These are phyloP conservation scores for Coniochaeta sp. DNA, from an alignment of 2,329 filamentous ascomycete species.

Conservation along the genomic window DNA sequence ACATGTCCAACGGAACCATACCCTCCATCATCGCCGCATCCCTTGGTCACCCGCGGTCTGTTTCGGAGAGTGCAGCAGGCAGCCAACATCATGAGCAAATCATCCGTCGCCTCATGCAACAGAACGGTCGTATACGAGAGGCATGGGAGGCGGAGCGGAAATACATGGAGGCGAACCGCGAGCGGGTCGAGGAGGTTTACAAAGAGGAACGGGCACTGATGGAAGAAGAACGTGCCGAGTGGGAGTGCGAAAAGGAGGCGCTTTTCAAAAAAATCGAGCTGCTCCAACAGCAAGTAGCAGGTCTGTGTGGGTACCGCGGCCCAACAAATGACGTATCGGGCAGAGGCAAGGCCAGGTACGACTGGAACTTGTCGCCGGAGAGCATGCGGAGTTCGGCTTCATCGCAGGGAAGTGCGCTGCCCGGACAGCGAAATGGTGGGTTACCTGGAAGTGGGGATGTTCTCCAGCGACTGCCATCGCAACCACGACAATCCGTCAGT, in stretches of 20 bases:
- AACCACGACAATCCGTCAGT: background rate
- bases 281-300: constrained; percentile 29
- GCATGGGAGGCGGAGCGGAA: constrained; percentile 47
- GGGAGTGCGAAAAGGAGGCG: constrained; percentile 35
- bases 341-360: background rate
- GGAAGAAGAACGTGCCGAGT: constrained; percentile 40
- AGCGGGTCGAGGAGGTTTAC: constrained; percentile 48
- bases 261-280: constrained; percentile 32
- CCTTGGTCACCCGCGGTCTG: constrained; percentile 17
- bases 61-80: constrained; percentile 19
- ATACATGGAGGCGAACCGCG: constrained; percentile 45
- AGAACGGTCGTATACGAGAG: constrained; percentile 35
- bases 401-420: constrained; percentile 10
- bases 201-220: constrained; percentile 46
- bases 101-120: constrained; percentile 32
- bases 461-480: background rate
- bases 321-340: constrained; percentile 8
- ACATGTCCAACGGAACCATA: constrained; percentile 3
- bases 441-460: background rate
- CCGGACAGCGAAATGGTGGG: background rate
- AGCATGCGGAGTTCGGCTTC: constrained; percentile 15
- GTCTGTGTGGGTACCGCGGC: background rate
- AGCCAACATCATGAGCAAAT: constrained; percentile 23
- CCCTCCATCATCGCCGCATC: constrained; percentile 4
- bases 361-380: constrained; percentile 10